Evolutionary conservation across 73 alveolate species (phyloP).

Genomic region (Paramecium primaurelia): DNA sequence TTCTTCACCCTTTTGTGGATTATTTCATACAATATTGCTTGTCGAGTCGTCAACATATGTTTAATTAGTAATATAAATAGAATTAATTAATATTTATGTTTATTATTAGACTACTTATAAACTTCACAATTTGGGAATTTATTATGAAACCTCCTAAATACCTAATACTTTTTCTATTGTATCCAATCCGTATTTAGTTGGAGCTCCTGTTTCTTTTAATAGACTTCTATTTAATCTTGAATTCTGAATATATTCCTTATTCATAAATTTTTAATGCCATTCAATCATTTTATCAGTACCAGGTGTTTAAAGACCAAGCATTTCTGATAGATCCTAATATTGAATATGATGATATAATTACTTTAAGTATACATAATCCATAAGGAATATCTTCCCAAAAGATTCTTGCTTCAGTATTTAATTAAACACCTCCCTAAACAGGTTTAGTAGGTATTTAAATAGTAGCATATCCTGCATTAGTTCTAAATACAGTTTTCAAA

Average conservation of each 20-base stretch:
- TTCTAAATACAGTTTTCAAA: conserved; percentile 70
- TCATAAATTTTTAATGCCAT: conserved; percentile 77
- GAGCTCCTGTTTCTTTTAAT: conserved; percentile 74
- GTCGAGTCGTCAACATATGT: too few species aligned
- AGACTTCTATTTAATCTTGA: conserved; percentile 54
- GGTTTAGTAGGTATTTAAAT: conserved; percentile 69
- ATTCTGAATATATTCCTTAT: conserved; percentile 56
- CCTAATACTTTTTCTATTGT: conserved; percentile 66
- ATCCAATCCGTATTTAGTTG: conserved; percentile 70
- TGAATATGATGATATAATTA: background rate
- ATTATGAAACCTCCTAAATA: background rate
- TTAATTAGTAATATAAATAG: background rate
- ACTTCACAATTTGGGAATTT: background rate
- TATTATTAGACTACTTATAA: background rate
- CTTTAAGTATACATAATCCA: conserved; percentile 72
- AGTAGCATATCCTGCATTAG: conserved; percentile 75
- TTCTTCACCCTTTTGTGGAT: background rate
- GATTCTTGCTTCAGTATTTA: conserved; percentile 71
- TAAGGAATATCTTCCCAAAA: conserved; percentile 84
- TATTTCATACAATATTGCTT: background rate
- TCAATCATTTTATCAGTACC: conserved; percentile 68
- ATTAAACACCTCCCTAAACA: conserved; percentile 64
- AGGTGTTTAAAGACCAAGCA: conserved; percentile 68
- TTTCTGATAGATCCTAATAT: conserved; percentile 61
- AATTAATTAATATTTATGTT: background rate